Evolutionary conservation across 805 yeast species (phyloP).

Genomic region (Yarrowia sp.): DNA sequence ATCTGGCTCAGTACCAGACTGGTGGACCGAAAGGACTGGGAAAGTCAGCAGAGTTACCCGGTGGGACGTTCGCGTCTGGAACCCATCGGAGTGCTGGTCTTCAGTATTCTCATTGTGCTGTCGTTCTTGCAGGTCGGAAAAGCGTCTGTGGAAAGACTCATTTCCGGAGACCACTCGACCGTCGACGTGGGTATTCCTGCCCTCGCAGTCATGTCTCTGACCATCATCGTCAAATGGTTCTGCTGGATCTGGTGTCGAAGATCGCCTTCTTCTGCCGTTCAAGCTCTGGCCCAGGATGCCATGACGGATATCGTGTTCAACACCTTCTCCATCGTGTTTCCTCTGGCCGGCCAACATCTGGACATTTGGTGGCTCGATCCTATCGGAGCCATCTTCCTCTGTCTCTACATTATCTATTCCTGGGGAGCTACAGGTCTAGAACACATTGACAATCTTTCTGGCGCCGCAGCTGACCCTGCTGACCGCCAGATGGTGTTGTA

Average conservation of each 20-base stretch:
- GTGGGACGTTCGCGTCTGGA: slow-evolving; percentile 70
- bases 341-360: slow-evolving; percentile 53
- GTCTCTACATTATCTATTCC: slow-evolving; percentile 57
- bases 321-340: slow-evolving; percentile 66
- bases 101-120: slow-evolving; percentile 64
- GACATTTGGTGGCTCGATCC: slow-evolving; percentile 72
- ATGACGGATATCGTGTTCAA: slow-evolving; percentile 74
- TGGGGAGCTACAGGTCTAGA: slow-evolving; percentile 67
- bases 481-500: slow-evolving; percentile 68
- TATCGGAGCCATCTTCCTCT: slow-evolving; percentile 62
- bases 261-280: slow-evolving; percentile 62
- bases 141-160: slow-evolving; percentile 52
- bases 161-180: slow-evolving; percentile 40
- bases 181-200: slow-evolving; percentile 53
- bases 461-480: slow-evolving; percentile 59
- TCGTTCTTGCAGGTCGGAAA: slow-evolving; percentile 71
- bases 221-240: slow-evolving; percentile 56
- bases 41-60: slow-evolving; percentile 48
- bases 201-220: slow-evolving; percentile 55
- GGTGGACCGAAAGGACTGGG: slow-evolving; percentile 45
- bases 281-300: slow-evolving; percentile 80
- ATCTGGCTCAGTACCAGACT: slow-evolving; percentile 56
- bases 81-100: slow-evolving; percentile 73
- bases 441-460: slow-evolving; percentile 71
- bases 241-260: slow-evolving; percentile 64